phyloP scores from a whole-genome alignment of 116 monocot species.

The Zostera marina region DNA sequence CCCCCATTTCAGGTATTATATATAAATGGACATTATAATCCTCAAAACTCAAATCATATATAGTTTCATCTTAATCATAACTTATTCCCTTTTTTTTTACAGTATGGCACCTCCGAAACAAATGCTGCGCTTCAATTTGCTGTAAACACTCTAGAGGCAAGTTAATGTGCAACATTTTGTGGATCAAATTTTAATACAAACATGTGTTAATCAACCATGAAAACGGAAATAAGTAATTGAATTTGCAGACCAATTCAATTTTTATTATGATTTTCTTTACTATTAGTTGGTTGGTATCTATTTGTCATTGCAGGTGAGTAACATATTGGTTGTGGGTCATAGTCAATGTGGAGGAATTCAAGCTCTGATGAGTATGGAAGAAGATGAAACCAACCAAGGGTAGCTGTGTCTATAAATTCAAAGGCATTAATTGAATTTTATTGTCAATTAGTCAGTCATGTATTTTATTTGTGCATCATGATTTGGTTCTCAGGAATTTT shows the following conservation, averaged over 20 bases:
- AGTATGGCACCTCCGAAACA: conserved; percentile 91
- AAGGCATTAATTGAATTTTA: background rate
- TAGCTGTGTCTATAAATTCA: conserved; percentile 10
- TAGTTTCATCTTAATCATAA: conserved; percentile 1
- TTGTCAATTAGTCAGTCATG: background rate
- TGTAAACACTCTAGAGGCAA: conserved; percentile 69
- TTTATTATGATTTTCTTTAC: too few relatives aligned
- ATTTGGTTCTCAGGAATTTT: conserved; percentile 40
- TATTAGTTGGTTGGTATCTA: background rate
- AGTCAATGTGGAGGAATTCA: conserved; percentile 94
- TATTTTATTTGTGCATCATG: background rate
- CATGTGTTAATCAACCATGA: too few relatives aligned
- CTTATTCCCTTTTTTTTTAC: conserved; percentile 4
- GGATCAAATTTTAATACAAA: background rate
- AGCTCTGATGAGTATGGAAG: conserved; percentile 79
- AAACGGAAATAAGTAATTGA: too few relatives aligned
- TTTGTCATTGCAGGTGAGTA: conserved; percentile 34
- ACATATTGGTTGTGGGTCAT: conserved; percentile 87
- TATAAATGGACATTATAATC: background rate
- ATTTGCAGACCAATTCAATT: too few relatives aligned
- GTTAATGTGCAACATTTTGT: background rate
- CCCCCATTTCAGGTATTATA: conserved; percentile 69
- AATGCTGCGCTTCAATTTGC: conserved; percentile 96
- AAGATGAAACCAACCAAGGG: conserved; percentile 22
- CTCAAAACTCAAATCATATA: background rate